Conservation (phyloP, 2,329 filamentous ascomycete genomes). For the Neoarthrinium moseri region DNA sequence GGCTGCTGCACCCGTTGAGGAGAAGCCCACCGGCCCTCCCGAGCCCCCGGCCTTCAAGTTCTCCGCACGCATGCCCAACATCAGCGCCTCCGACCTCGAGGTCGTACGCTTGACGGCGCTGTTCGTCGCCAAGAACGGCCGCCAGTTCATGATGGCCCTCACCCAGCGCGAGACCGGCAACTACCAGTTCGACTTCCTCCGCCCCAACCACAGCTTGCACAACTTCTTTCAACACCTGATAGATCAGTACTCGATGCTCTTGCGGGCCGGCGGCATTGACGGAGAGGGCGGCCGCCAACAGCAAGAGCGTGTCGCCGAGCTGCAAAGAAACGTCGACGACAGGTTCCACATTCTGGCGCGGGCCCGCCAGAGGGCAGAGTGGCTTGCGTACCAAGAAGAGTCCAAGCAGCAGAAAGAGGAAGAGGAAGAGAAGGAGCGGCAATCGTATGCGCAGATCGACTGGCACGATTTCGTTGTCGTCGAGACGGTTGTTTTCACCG, state of each 20-base stretch:
- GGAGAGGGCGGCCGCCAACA: constrained; percentile 67
- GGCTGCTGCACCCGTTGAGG: constrained; percentile 48
- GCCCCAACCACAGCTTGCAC: constrained; percentile 93
- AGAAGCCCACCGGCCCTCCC: constrained; percentile 77
- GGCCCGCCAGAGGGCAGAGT: constrained; percentile 84
- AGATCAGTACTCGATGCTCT: constrained; percentile 85
- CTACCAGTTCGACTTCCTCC: constrained; percentile 93
- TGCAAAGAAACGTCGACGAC: constrained; percentile 74
- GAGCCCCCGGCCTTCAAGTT: constrained; percentile 88
- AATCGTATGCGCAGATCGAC: constrained; percentile 80
- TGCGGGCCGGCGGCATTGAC: constrained; percentile 67
- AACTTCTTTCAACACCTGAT: constrained; percentile 92
- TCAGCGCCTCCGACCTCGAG: constrained; percentile 89
- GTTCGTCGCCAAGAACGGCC: constrained; percentile 90
- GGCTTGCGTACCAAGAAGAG: constrained; percentile 77
- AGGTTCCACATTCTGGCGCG: constrained; percentile 77
- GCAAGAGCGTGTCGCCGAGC: constrained; percentile 67
- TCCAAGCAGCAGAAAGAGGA: constrained; percentile 90
- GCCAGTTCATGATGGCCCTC: constrained; percentile 85
- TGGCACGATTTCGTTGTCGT: constrained; percentile 98
- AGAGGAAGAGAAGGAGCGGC: constrained; percentile 76
- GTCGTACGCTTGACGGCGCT: constrained; percentile 76
- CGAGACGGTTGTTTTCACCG: constrained; percentile 90
- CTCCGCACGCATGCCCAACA: constrained; percentile 94
- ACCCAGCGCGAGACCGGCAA: constrained; percentile 88